Evolutionary conservation across 208 protist species (phyloP).

Genomic region (Crithidia fasciculata): DNA sequence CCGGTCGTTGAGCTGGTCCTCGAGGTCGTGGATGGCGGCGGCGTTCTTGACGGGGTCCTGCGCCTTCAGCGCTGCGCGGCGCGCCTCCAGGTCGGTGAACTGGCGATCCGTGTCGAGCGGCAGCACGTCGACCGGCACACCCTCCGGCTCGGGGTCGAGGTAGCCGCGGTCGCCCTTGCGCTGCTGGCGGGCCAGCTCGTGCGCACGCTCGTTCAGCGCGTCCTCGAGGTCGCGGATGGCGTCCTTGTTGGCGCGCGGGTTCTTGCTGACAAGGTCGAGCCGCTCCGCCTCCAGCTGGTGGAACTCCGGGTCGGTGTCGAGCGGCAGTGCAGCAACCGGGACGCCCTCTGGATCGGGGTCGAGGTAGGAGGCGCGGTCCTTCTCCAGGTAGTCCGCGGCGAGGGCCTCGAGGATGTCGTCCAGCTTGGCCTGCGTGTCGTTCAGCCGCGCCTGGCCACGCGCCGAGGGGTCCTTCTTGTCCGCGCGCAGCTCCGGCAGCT

Average conservation of each 20-base stretch:
- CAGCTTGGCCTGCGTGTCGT: conserved; percentile 58
- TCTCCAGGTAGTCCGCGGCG: conserved; percentile 55
- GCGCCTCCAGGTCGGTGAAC: conserved; percentile 67
- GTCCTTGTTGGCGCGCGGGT: conserved; percentile 53
- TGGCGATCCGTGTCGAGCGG: conserved; percentile 68
- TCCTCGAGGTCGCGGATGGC: conserved; percentile 60
- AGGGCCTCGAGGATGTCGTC: conserved; percentile 64
- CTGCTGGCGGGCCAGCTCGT: conserved; percentile 50
- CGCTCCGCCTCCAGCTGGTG: conserved; percentile 66
- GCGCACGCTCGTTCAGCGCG: conserved; percentile 66
- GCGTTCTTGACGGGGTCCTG: conserved; percentile 60
- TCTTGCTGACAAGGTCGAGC: conserved; percentile 53
- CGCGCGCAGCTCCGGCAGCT: conserved; percentile 65
- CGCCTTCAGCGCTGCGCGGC: conserved; percentile 62
- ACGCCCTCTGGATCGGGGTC: conserved; percentile 58
- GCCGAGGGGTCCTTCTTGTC: conserved; percentile 44
- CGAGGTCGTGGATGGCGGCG: conserved; percentile 55
- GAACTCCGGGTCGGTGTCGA: conserved; percentile 65
- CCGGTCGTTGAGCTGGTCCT: conserved; percentile 80
- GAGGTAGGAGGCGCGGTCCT: conserved; percentile 60
- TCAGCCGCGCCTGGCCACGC: conserved; percentile 51
- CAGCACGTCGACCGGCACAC: conserved; percentile 61
- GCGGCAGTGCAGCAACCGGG: conserved; percentile 46
- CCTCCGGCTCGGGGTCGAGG: conserved; percentile 73
- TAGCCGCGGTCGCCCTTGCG: conserved; percentile 61